phyloP scores from a whole-genome alignment of 441 rosid genomes.

The Pelargonium cotyledonis region DNA sequence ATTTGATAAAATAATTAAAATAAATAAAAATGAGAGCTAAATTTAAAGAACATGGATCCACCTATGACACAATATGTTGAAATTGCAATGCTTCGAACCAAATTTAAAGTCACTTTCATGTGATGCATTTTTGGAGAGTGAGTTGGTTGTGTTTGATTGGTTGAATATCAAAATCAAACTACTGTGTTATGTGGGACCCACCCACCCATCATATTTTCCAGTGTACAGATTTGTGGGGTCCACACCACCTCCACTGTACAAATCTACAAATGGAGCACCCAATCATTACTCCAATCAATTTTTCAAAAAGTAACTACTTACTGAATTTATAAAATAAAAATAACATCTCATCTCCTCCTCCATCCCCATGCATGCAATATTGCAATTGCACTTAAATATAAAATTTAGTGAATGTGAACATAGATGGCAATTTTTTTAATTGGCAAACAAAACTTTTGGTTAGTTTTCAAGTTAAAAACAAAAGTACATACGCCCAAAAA shows the following conservation, averaged over 20 bases:
- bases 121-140: neutral
- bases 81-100: conserved; percentile 1
- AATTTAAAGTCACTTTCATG: neutral
- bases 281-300: conserved; percentile 31
- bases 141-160: too few species aligned
- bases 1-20: neutral
- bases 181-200: conserved; percentile 12
- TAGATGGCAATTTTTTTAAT: too few species aligned
- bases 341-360: too few species aligned
- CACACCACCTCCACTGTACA: conserved; percentile 20
- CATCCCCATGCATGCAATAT: too few species aligned
- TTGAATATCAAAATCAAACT: too few species aligned
- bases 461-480: too few species aligned
- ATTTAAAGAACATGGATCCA: conserved; percentile 7
- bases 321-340: too few species aligned
- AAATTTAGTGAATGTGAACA: too few species aligned
- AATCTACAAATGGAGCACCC: conserved; percentile 11
- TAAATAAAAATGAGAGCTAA: neutral
- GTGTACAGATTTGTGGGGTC: conserved; percentile 22
- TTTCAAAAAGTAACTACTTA: neutral
- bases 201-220: conserved; percentile 17
- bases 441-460: too few species aligned
- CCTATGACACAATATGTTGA: neutral
- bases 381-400: too few species aligned
- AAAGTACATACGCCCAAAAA: too few species aligned